Base-by-base conservation (phyloP, 75 land plant genomes). In the Pinus albicaulis region DNA sequence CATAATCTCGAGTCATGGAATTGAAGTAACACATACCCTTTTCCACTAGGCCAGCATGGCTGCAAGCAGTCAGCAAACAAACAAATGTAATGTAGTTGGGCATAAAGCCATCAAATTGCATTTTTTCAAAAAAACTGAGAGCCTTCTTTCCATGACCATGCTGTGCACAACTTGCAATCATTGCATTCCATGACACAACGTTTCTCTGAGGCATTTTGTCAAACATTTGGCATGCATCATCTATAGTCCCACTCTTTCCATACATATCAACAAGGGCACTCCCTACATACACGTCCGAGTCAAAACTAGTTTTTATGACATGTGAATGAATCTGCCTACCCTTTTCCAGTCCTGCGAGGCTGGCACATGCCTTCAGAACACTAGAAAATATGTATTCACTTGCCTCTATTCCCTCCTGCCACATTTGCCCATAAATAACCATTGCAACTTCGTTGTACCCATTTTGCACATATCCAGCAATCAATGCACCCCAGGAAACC, bases 51-150 rank as follows among this genome's bases (percentile, higher is more conserved):
- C 77, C 76, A 5, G 82, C 34, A 79, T 82, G 75, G 58, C 65
- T 73, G 59, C 83, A 78, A 36, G 82, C 74, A 77, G 71, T 57
- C 5, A 80, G 60, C 48, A 76, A 41, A 69, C 80, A 65, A 55
- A 80, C 55, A 20, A 77, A 77, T 4, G 80, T 80, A 28, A 80
- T 79, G 13, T 53, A 15, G 44, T 80, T 80, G 36, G 71, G 72
- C 17, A 48, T 38, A 17, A 69, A 62, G 14, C 80, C 82, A 38
- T 41, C 74, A 48, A n/a, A 55, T 57, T 80, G 81, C 80, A 80
- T 80, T 38, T 68, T 57, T 28, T 56, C 80, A 41, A 66, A 41
- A 12, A 52, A 48, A 1, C 53, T 8, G 55, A 77, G 19, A 23
- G 78, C 78, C 20, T 77, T 56, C 57, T 66, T 16, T 16, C 23